These are phyloP conservation scores for Thalia dealbata DNA, from an alignment of 176 grass and related monocot genomes.

Conservation along the genomic window DNA sequence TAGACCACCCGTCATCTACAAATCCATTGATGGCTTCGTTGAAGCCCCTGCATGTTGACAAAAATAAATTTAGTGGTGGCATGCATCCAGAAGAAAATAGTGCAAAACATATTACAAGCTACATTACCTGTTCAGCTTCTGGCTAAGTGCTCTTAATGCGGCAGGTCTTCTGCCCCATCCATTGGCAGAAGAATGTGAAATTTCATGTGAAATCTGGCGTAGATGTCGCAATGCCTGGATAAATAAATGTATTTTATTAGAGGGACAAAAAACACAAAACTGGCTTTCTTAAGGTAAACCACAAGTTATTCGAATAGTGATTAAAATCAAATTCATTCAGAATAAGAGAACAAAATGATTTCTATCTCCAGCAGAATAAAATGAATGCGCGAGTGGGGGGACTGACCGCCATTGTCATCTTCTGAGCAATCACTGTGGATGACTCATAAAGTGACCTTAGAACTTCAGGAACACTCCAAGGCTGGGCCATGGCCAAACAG, in stretches of 20 bases:
- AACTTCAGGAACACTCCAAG: no score
- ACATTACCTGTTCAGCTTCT: constrained; percentile 68
- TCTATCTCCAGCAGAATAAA: background rate
- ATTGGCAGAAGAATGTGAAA: constrained; percentile 44
- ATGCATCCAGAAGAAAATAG: background rate
- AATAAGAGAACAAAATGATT: background rate
- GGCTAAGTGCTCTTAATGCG: constrained; percentile 74
- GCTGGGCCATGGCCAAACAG: no score
- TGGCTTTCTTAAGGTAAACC: background rate
- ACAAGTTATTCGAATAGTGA: background rate
- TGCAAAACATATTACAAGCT: background rate
- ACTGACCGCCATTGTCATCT: constrained; percentile 47
- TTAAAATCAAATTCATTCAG: background rate
- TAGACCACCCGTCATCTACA: constrained; percentile 74
- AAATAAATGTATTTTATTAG: constrained; percentile 4
- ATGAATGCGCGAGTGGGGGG: background rate
- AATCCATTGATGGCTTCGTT: constrained; percentile 90
- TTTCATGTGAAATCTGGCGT: constrained; percentile 65
- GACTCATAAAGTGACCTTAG: no score
- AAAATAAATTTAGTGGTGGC: background rate
- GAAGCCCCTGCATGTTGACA: constrained; percentile 44
- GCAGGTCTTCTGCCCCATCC: constrained; percentile 73
- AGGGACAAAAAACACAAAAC: constrained; percentile 15
- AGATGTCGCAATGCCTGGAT: constrained; percentile 85
- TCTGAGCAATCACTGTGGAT: no score